Conservation (phyloP, 768 basidiomycete species). For the Trichaptum fuscoviolaceum region DNA sequence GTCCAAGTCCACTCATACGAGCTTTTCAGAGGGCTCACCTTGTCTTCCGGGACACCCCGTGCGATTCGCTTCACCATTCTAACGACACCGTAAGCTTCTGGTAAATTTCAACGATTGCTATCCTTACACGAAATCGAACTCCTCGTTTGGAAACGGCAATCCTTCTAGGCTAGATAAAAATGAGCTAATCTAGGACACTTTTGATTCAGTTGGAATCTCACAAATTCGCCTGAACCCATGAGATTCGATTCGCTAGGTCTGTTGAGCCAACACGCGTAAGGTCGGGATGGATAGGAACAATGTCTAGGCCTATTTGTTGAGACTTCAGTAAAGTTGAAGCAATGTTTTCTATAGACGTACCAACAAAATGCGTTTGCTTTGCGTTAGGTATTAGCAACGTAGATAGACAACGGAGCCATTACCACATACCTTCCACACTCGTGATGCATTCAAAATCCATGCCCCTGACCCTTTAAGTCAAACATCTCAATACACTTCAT, state of each 20-base stretch:
- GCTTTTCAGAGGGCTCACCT: slow-evolving; percentile 33
- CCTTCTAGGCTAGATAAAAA: slow-evolving; percentile 48
- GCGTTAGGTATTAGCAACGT: slow-evolving; percentile 7
- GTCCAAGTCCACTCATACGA: slow-evolving; percentile 3
- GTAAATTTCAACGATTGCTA: not conserved
- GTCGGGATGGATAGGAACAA: slow-evolving; percentile 69
- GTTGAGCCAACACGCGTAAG: slow-evolving; percentile 52
- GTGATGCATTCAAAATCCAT: slow-evolving; percentile 66
- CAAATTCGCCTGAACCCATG: slow-evolving; percentile 74
- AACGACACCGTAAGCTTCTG: not conserved
- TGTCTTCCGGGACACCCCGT: slow-evolving; percentile 71
- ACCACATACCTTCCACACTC: slow-evolving; percentile 49
- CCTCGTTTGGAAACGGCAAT: slow-evolving; percentile 64
- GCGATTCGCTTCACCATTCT: slow-evolving; percentile 70
- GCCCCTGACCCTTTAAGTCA: slow-evolving; percentile 53
- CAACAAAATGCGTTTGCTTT: slow-evolving; percentile 58
- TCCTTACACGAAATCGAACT: slow-evolving; percentile 75
- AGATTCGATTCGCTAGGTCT: slow-evolving; percentile 54
- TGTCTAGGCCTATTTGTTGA: slow-evolving; percentile 49
- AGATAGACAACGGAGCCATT: slow-evolving; percentile 3
- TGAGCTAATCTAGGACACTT: slow-evolving; percentile 12
- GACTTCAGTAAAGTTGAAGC: not conserved
- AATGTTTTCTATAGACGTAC: slow-evolving; percentile 28
- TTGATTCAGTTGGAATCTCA: slow-evolving; percentile 27
- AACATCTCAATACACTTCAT: not conserved